Evolutionary conservation across 2,329 filamentous ascomycete genomes (phyloP), one percentile per base, ranked within the genome.

Genomic region (Penicillium sp.): DNA sequence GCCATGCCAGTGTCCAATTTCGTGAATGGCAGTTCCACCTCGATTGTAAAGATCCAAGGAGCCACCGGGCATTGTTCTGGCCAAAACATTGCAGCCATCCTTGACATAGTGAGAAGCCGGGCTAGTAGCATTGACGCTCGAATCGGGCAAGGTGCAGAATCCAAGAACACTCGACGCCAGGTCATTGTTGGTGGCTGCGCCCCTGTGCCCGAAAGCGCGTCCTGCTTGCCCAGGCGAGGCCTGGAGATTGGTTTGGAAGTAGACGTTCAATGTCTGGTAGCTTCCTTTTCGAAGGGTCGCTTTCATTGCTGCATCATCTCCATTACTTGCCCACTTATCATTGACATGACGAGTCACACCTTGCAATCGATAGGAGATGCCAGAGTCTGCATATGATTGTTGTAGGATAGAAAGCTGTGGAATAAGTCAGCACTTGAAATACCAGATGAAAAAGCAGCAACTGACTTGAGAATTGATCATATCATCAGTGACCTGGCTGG

Each of bases 11-110:
- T 80, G 77, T 7, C 78, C 78, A 35, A 79, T 74, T 60, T 80
- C 78, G 59, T 80, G 78, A 27, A 79, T 75, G 0, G 76, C 74
- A 7, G 77, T 79, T n/a, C 76, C 76, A 17, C 78, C 78, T 23
- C 70, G 64, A 50, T 78, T 77, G 54, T 84, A 85, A n/a, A 80
- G 79, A 9, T 71, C 65, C 54, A 82, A 71, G 41, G 69, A 64
- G 29, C 81, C 81, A 42, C 77, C 78, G 9, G 83, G 82, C 82
- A 85, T 83, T 7, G 81, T 84, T 57, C 76, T 75, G n/a, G 81
- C 81, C 43, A 84, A 77, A 53, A 85, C 74, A 66, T 83, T 84
- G 73, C 83, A 86, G 38, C 83, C 83, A 66, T 86, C 83, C 56
- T 75, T 75, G 57, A 73, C 69, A 70, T 85, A 86, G 35, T 65